These are phyloP conservation scores for Salix arbutifolia DNA, from an alignment of 345 rosid species.

Conservation along the genomic window DNA sequence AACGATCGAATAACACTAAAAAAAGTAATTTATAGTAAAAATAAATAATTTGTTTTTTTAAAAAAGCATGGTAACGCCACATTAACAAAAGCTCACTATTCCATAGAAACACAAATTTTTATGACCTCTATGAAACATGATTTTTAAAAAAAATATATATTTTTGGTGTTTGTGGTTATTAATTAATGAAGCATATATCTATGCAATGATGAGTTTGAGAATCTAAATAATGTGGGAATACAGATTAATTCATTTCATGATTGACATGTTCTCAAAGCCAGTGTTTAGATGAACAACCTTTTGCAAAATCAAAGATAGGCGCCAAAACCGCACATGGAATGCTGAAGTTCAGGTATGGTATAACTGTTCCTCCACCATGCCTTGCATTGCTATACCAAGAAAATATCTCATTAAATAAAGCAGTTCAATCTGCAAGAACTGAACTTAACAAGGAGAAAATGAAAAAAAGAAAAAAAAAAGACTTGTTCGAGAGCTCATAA, in stretches of 20 bases:
- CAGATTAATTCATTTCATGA: slow-evolving; percentile 1
- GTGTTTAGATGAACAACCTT: slow-evolving; percentile 43
- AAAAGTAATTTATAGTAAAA: too few relatives aligned
- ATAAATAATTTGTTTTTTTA: too few relatives aligned
- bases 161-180: background rate
- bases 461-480: background rate
- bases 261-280: slow-evolving; percentile 6
- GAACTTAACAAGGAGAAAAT: background rate
- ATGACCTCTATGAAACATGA: background rate
- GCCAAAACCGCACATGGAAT: slow-evolving; percentile 76
- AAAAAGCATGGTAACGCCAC: too few relatives aligned
- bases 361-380: slow-evolving; percentile 78
- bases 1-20: too few relatives aligned
- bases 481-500: background rate
- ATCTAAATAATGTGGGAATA: background rate
- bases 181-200: background rate
- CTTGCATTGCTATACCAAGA: slow-evolving; percentile 70
- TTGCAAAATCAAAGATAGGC: slow-evolving; percentile 69
- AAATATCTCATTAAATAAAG: slow-evolving; percentile 10
- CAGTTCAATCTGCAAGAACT: slow-evolving; percentile 2
- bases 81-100: too few relatives aligned
- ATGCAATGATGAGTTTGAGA: background rate
- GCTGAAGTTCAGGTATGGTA: slow-evolving; percentile 94
- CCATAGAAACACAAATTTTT: background rate
- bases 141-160: background rate